Conservation (phyloP, 306 rosid species). For the Quillaja saponaria region DNA sequence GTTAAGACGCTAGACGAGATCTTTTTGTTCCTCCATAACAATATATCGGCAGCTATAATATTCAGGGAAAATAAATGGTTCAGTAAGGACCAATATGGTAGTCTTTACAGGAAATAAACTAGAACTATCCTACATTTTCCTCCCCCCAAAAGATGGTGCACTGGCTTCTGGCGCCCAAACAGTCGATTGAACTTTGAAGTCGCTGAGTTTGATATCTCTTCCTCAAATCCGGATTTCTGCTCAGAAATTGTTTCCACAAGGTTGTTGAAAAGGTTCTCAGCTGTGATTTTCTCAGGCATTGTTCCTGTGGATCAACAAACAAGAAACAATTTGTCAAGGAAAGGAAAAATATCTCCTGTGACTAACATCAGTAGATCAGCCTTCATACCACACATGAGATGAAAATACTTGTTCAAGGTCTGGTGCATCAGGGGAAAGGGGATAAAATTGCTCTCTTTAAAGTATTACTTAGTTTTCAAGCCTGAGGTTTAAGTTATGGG, state of each 20-base stretch:
- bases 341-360: slow-evolving; percentile 9
- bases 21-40: slow-evolving; percentile 98
- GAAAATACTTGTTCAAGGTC: slow-evolving; percentile 17
- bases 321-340: slow-evolving; percentile 18
- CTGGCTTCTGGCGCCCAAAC: slow-evolving; percentile 83
- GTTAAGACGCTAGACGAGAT: slow-evolving; percentile 78
- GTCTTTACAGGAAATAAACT: slow-evolving; percentile 11
- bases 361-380: slow-evolving; percentile 3
- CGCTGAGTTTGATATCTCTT: slow-evolving; percentile 51
- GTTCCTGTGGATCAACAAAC: slow-evolving; percentile 39
- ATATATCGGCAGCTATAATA: slow-evolving; percentile 81
- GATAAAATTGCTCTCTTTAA: slow-evolving; percentile 4
- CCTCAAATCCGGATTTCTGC: slow-evolving; percentile 55
- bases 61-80: slow-evolving; percentile 21
- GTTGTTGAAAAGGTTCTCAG: slow-evolving; percentile 54
- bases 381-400: slow-evolving; percentile 1
- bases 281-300: slow-evolving; percentile 66
- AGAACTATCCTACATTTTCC: slow-evolving; percentile 71
- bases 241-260: slow-evolving; percentile 62
- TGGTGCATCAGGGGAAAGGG: slow-evolving; percentile 7
- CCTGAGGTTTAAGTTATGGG: slow-evolving; percentile 1
- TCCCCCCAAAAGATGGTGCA: slow-evolving; percentile 82
- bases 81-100: slow-evolving; percentile 12
- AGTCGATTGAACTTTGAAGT: slow-evolving; percentile 57
- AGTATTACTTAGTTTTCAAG: neutral